Evolutionary conservation across 169 alveolate species (phyloP).

Genomic region (Eimeria sp.): DNA sequence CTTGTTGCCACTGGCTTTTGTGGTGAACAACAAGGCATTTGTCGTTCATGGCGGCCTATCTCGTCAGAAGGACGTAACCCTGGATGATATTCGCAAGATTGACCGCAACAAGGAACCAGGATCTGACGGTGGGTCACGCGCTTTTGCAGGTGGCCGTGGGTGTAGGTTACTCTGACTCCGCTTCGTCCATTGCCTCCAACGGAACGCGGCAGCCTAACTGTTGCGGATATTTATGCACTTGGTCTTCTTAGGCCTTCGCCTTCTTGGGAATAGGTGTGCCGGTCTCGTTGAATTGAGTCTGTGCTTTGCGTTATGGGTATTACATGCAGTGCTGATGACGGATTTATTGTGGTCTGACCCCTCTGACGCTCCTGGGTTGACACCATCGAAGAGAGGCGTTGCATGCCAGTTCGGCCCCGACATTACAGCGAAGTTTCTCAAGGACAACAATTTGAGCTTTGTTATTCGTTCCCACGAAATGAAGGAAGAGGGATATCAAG

Average conservation of each 20-base stretch:
- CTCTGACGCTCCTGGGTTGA: slow-evolving; percentile 96
- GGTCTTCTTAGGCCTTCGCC: neutral
- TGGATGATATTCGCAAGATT: slow-evolving; percentile 95
- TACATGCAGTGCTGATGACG: slow-evolving; percentile 90
- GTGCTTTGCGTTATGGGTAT: neutral
- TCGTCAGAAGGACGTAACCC: slow-evolving; percentile 96
- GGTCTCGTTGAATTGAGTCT: neutral
- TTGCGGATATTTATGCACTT: neutral
- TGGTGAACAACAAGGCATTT: slow-evolving; percentile 96
- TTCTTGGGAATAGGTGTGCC: neutral
- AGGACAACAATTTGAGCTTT: slow-evolving; percentile 94
- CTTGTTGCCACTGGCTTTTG: slow-evolving; percentile 98
- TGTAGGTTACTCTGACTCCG: neutral
- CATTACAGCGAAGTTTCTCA: slow-evolving; percentile 96
- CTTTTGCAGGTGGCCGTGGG: neutral
- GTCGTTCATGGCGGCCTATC: slow-evolving; percentile 99
- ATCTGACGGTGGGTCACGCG: slow-evolving; percentile 91
- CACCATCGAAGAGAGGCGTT: slow-evolving; percentile 99
- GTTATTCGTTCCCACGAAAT: slow-evolving; percentile 99
- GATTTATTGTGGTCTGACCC: slow-evolving; percentile 99
- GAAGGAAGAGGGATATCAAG: slow-evolving; percentile 98
- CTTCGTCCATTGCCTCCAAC: neutral
- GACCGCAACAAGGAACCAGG: slow-evolving; percentile 98
- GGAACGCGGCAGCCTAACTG: neutral
- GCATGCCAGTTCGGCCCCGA: slow-evolving; percentile 96